phyloP scores from a whole-genome alignment of 192 early-diverging fungal species.

The Dissophora ornata region DNA sequence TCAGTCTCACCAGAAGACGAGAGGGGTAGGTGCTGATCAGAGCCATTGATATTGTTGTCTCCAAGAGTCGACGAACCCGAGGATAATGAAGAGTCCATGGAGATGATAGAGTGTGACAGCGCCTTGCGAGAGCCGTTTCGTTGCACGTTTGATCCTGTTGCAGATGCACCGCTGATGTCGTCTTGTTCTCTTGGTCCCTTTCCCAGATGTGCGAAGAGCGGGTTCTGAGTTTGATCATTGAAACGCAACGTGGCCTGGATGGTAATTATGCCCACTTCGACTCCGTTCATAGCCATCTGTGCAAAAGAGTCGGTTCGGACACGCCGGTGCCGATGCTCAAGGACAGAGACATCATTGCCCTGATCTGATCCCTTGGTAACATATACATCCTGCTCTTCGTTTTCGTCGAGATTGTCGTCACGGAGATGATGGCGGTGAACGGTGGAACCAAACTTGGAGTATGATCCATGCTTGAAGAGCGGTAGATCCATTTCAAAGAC shows the following conservation, averaged over 20 bases:
- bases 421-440: not conserved
- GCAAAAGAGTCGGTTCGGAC: constrained; percentile 32
- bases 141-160: not conserved
- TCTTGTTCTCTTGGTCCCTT: not conserved
- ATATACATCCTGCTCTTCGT: constrained; percentile 9
- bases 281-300: constrained; percentile 41
- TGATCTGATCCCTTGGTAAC: constrained; percentile 26
- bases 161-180: not conserved
- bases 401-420: not conserved
- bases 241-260: constrained; percentile 43
- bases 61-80: constrained; percentile 11
- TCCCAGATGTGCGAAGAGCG: constrained; percentile 40
- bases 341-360: constrained; percentile 17
- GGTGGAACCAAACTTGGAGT: constrained; percentile 36
- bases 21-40: not conserved
- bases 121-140: not conserved
- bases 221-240: constrained; percentile 42
- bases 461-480: constrained; percentile 47
- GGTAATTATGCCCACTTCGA: constrained; percentile 46
- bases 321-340: constrained; percentile 12
- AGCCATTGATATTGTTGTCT: not conserved
- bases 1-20: constrained; percentile 3
- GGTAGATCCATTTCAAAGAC: constrained; percentile 41
- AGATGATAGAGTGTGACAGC: constrained; percentile 12
- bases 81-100: constrained; percentile 13